Conservation (phyloP, 2,329 filamentous ascomycete species). For the Tolypocladium cylindrosporum region DNA sequence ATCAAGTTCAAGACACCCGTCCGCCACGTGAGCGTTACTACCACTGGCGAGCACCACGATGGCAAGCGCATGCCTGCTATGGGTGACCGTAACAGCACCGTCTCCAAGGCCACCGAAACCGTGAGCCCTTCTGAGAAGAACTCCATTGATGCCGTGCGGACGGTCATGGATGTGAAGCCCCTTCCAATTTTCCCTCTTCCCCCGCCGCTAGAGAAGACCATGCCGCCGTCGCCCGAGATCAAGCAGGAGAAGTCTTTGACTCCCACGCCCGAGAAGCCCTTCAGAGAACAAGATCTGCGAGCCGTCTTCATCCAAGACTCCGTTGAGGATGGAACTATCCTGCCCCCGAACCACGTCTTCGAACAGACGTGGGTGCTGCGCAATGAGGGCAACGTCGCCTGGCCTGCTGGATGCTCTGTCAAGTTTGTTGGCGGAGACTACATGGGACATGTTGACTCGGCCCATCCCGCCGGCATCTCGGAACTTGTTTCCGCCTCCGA, state of each 20-base stretch:
- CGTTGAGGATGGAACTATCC: constrained; percentile 64
- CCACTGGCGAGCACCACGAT: constrained; percentile 64
- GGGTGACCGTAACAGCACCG: constrained; percentile 49
- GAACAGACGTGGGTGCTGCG: constrained; percentile 85
- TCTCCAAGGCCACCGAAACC: constrained; percentile 39
- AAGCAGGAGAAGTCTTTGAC: constrained; percentile 13
- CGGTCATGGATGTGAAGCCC: constrained; percentile 63
- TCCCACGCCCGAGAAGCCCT: constrained; percentile 8
- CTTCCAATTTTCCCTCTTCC: constrained; percentile 26
- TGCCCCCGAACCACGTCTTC: constrained; percentile 65
- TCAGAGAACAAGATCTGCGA: constrained; percentile 22
- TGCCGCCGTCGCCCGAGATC: constrained; percentile 11
- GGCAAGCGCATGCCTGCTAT: constrained; percentile 57
- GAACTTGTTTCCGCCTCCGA: constrained; percentile 72
- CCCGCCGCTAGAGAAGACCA: constrained; percentile 12
- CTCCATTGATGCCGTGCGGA: constrained; percentile 49
- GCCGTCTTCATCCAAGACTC: constrained; percentile 69
- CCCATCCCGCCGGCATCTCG: constrained; percentile 65
- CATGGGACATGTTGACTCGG: constrained; percentile 84
- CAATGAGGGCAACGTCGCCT: constrained; percentile 68
- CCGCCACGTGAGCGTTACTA: constrained; percentile 77
- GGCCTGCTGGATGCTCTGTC: constrained; percentile 85
- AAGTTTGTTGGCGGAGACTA: constrained; percentile 90
- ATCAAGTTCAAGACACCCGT: constrained; percentile 96
- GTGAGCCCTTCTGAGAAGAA: constrained; percentile 33